A percentile compares a stretch with the other conserved stretches of the same genome.
Conservation (phyloP, 768 basidiomycete genomes). For the Pulveroboletus frians region DNA sequence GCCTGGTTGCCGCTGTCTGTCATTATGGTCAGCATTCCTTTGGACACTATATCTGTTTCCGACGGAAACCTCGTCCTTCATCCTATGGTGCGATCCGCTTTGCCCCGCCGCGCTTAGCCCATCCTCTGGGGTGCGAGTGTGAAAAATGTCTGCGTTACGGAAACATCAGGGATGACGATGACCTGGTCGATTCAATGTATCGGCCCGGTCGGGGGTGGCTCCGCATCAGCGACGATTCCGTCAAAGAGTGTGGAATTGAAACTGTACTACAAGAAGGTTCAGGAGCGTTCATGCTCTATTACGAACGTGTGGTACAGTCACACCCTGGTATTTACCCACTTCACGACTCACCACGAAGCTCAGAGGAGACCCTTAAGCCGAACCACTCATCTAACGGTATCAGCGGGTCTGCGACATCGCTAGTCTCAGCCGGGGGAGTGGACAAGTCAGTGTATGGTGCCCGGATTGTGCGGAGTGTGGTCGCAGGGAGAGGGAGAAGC, state of each 20-base stretch:
- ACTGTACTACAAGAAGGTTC: slow-evolving; percentile 67
- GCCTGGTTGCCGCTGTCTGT: slow-evolving; percentile 80
- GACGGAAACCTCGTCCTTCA: slow-evolving; percentile 67
- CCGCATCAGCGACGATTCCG: slow-evolving; percentile 80
- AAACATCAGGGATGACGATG: slow-evolving; percentile 56
- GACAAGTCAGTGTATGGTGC: slow-evolving; percentile 33
- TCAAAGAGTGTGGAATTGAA: slow-evolving; percentile 71
- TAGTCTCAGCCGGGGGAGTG: slow-evolving; percentile 28
- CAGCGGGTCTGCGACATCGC: slow-evolving; percentile 46
- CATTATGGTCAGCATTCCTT: slow-evolving; percentile 92
- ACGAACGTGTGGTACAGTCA: slow-evolving; percentile 61
- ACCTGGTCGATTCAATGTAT: slow-evolving; percentile 27
- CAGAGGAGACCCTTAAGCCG: slow-evolving; percentile 64
- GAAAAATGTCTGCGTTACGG: slow-evolving; percentile 42
- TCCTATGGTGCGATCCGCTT: slow-evolving; percentile 36
- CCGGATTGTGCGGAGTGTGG: slow-evolving; percentile 55
- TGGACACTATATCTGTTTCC: slow-evolving; percentile 91
- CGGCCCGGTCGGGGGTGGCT: slow-evolving; percentile 72
- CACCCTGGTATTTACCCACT: slow-evolving; percentile 31
- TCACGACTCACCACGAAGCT: slow-evolving; percentile 40
- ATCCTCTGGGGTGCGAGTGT: slow-evolving; percentile 45
- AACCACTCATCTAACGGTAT: slow-evolving; percentile 33
- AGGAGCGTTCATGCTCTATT: slow-evolving; percentile 89
- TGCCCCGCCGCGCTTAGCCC: slow-evolving; percentile 35
- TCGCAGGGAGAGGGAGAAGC: slow-evolving; percentile 41